Conservation (phyloP, 495 filamentous ascomycete species). For the Trichoderma reesei region DNA sequence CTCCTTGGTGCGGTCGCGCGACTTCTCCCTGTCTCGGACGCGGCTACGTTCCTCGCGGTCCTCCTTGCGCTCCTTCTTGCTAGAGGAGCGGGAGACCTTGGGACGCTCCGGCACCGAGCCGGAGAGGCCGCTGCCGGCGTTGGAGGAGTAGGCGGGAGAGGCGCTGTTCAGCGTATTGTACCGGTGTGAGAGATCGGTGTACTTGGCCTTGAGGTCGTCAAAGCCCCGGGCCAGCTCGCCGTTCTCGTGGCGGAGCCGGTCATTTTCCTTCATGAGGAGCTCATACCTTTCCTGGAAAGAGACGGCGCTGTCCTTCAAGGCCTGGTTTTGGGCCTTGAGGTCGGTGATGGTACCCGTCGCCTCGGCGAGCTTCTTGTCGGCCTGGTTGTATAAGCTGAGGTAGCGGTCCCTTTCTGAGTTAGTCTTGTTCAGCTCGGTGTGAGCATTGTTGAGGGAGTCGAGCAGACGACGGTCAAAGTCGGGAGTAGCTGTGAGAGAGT, state of each 20-base stretch:
- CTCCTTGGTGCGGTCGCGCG: conserved; percentile 17
- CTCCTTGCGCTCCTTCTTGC: conserved; percentile 24
- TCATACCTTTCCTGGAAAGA: conserved; percentile 48
- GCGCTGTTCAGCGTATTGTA: conserved; percentile 23
- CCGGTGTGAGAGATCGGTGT: conserved; percentile 70
- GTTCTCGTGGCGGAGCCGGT: conserved; percentile 48
- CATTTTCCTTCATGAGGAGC: conserved; percentile 54
- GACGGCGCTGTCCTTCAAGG: conserved; percentile 64
- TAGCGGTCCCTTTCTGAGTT: conserved; percentile 18
- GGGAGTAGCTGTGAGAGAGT: background rate
- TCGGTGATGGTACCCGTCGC: conserved; percentile 45
- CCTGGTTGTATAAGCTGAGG: conserved; percentile 15
- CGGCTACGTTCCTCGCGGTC: conserved; percentile 15
- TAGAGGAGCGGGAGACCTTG: conserved; percentile 16
- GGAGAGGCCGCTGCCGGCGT: background rate
- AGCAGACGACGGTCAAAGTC: conserved; percentile 7
- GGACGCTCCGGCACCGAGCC: background rate
- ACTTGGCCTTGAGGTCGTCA: conserved; percentile 64
- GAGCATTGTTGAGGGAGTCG: conserved; percentile 10
- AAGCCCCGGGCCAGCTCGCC: conserved; percentile 85
- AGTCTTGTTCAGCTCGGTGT: conserved; percentile 11
- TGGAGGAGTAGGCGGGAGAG: background rate
- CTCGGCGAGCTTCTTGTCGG: conserved; percentile 18
- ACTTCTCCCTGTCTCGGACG: conserved; percentile 8
- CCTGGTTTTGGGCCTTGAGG: conserved; percentile 19